A percentile compares a stretch with the other conserved stretches of the same genome.
phyloP scores from a whole-genome alignment of 192 early-diverging fungal species.

The Backusella tarrabulga region DNA sequence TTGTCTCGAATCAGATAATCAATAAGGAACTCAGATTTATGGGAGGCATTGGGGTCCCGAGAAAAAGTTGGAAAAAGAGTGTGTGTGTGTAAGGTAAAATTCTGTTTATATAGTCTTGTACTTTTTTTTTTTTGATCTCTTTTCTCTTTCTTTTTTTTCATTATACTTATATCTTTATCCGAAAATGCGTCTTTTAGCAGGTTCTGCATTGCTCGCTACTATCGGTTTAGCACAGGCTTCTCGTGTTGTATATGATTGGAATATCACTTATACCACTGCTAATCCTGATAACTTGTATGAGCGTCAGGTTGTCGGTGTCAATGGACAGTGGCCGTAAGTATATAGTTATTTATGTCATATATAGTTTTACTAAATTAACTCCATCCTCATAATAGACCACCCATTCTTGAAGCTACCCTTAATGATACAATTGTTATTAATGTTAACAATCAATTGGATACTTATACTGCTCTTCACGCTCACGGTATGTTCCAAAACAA shows the following conservation, averaged over 20 bases:
- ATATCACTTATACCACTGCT: slow-evolving; percentile 62
- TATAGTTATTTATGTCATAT: background rate
- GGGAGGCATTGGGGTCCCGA: background rate
- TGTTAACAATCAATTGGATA: slow-evolving; percentile 39
- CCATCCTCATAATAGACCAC: slow-evolving; percentile 35
- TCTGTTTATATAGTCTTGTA: slow-evolving; percentile 16
- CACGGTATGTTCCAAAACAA: slow-evolving; percentile 56
- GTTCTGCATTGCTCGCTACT: slow-evolving; percentile 13
- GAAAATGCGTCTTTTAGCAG: slow-evolving; percentile 10
- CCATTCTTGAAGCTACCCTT: slow-evolving; percentile 41
- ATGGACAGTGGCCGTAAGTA: slow-evolving; percentile 63
- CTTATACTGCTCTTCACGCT: slow-evolving; percentile 44
- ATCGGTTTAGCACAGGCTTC: slow-evolving; percentile 43
- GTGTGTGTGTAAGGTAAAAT: background rate
- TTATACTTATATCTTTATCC: background rate
- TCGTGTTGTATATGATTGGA: slow-evolving; percentile 66
- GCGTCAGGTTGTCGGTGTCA: slow-evolving; percentile 69
- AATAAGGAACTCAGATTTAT: background rate
- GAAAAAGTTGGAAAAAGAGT: background rate
- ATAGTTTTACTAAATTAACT: background rate
- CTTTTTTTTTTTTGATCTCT: slow-evolving; percentile 4
- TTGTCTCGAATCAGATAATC: slow-evolving; percentile 5
- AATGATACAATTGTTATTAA: slow-evolving; percentile 50
- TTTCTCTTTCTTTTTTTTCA: slow-evolving; percentile 14
- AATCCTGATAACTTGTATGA: slow-evolving; percentile 66